A percentile compares a stretch with the other conserved stretches of the same genome.
Evolutionary conservation across 441 rosid genomes (phyloP).

Genomic region (Lepidium campestre): DNA sequence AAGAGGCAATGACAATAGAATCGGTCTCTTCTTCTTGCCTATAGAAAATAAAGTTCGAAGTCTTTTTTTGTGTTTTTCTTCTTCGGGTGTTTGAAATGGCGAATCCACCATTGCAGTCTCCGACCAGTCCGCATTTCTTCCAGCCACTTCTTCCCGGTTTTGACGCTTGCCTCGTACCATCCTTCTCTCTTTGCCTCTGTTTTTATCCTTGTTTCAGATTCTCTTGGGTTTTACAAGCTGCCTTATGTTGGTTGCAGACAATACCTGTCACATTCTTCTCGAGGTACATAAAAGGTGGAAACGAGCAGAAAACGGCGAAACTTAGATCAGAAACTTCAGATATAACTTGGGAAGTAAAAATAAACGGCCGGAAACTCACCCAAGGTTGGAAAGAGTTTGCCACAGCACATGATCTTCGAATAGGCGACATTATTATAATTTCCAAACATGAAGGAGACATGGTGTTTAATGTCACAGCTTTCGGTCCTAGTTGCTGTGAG

Average conservation of each 20-base stretch:
- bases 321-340: constrained; percentile 9
- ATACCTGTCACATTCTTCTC: constrained; percentile 13
- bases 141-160: constrained; percentile 27
- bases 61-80: neutral
- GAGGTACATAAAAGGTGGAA: neutral
- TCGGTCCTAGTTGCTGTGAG: constrained; percentile 17
- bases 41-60: neutral
- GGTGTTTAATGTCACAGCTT: constrained; percentile 14
- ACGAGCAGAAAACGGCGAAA: neutral
- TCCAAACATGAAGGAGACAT: constrained; percentile 16
- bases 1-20: neutral
- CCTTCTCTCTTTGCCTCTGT: neutral
- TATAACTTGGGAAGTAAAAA: constrained; percentile 5
- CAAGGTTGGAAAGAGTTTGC: constrained; percentile 20
- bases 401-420: constrained; percentile 9
- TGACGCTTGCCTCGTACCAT: constrained; percentile 1
- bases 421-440: constrained; percentile 14
- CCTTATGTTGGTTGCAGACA: constrained; percentile 14
- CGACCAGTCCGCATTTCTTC: constrained; percentile 13
- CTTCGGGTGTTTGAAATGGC: neutral
- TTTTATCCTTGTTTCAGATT: neutral
- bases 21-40: neutral
- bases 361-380: constrained; percentile 9
- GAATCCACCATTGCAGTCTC: neutral
- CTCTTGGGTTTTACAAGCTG: neutral